These are phyloP conservation scores for Polygonum maritimum DNA, from an alignment of 148 eudicot genomes.

Conservation along the genomic window DNA sequence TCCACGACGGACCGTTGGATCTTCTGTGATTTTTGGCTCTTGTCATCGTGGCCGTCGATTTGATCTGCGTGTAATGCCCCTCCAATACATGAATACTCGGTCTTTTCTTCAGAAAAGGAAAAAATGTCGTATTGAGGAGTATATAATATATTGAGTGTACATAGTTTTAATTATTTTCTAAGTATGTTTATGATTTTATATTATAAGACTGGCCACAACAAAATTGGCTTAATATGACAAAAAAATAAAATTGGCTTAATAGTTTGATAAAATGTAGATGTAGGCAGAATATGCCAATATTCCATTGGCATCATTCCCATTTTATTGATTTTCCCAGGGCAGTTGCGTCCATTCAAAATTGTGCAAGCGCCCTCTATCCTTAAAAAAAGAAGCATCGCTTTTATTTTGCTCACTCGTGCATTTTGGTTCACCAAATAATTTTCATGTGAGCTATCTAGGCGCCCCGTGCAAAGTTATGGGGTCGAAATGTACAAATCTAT, in stretches of 20 bases:
- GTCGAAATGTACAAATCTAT: too few relatives aligned
- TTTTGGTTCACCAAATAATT: neutral
- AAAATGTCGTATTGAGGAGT: too few relatives aligned
- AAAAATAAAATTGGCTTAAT: neutral
- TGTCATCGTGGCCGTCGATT: constrained; percentile 4
- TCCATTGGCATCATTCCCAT: neutral
- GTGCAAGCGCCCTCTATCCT: neutral
- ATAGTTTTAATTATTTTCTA: neutral
- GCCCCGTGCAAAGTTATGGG: too few relatives aligned
- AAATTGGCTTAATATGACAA: neutral
- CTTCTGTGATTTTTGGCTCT: neutral
- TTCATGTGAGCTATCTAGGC: too few relatives aligned
- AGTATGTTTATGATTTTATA: neutral
- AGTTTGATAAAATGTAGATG: neutral
- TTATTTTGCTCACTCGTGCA: neutral
- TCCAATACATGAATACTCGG: neutral
- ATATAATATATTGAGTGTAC: neutral
- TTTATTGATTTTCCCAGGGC: neutral
- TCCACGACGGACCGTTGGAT: neutral
- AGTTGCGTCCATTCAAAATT: neutral
- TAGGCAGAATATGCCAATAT: constrained; percentile 8
- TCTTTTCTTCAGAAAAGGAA: too few relatives aligned
- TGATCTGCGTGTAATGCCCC: neutral
- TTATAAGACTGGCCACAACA: neutral
- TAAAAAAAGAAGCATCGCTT: neutral